A percentile compares a stretch with the other conserved stretches of the same genome.
phyloP scores from a whole-genome alignment of 2,329 filamentous ascomycete genomes.

The Amphichorda felina region DNA sequence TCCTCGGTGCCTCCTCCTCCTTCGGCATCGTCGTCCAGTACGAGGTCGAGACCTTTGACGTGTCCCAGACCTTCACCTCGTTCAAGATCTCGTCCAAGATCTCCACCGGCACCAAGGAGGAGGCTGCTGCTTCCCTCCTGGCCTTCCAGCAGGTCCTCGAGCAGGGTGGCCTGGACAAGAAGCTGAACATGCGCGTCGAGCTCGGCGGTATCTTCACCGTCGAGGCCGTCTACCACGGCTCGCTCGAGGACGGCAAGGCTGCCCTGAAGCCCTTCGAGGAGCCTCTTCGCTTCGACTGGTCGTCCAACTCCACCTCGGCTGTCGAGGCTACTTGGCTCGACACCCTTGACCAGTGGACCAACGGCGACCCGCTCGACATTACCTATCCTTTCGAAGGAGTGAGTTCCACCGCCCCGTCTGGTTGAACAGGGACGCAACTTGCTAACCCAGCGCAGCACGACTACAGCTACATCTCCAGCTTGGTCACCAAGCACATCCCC shows the following conservation, averaged over 20 bases:
- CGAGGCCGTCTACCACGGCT: constrained; percentile 8
- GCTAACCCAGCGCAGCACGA: constrained; percentile 4
- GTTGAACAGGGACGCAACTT: constrained; percentile 1
- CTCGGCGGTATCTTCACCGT: constrained; percentile 3
- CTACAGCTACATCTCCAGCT: constrained; percentile 9
- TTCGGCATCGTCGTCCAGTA: constrained; percentile 27
- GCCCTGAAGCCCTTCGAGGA: constrained; percentile 3
- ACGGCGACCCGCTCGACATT: constrained; percentile 4
- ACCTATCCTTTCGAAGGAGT: constrained; percentile 1
- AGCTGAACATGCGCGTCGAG: constrained; percentile 8
- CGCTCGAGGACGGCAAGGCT: constrained; percentile 4
- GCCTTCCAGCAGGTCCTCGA: constrained; percentile 7
- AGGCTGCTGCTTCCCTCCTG: constrained; percentile 1
- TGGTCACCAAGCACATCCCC: constrained; percentile 7
- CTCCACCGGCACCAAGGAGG: not conserved
- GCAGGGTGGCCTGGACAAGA: constrained; percentile 3
- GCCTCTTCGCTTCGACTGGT: constrained; percentile 2
- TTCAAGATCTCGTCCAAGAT: constrained; percentile 1
- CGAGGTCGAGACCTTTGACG: constrained; percentile 23
- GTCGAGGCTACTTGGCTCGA: constrained; percentile 6
- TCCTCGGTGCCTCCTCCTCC: constrained; percentile 27
- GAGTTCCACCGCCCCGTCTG: constrained; percentile 3
- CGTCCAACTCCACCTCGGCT: not conserved
- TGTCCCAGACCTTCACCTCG: not conserved
- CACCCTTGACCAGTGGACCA: constrained; percentile 4